Evolutionary conservation across 2,329 filamentous ascomycete species (phyloP).

Genomic region (Pseudogymnoascus sp.): DNA sequence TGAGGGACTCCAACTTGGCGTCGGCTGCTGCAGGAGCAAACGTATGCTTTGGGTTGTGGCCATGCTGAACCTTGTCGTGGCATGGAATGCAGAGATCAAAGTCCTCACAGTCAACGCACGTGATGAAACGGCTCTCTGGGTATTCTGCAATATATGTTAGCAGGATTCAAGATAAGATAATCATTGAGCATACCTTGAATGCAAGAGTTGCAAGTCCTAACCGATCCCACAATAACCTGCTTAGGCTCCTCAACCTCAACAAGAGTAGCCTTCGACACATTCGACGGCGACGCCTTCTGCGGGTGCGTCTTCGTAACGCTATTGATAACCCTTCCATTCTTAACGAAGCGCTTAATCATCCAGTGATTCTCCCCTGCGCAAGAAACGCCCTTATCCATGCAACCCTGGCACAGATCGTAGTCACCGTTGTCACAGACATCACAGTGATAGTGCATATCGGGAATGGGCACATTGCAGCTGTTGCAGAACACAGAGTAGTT

Average conservation of each 20-base stretch:
- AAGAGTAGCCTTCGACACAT: conserved; percentile 23
- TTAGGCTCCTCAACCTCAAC: conserved; percentile 20
- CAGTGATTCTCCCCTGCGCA: conserved; percentile 79
- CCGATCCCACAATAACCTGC: conserved; percentile 19
- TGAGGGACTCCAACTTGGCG: conserved; percentile 51
- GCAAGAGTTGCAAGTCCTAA: conserved; percentile 57
- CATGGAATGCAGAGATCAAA: conserved; percentile 86
- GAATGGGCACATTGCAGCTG: conserved; percentile 70
- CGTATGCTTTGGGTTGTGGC: conserved; percentile 81
- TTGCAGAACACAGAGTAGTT: conserved; percentile 91
- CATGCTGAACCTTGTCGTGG: conserved; percentile 69
- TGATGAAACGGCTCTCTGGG: conserved; percentile 72
- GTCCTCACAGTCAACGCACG: conserved; percentile 78
- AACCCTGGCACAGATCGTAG: conserved; percentile 82
- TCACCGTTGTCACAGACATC: conserved; percentile 88
- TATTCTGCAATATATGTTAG: conserved; percentile 36
- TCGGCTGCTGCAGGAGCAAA: conserved; percentile 65
- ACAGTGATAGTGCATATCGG: conserved; percentile 87
- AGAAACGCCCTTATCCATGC: conserved; percentile 66
- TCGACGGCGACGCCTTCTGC: conserved; percentile 44
- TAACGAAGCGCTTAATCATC: conserved; percentile 85
- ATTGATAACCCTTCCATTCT: conserved; percentile 70
- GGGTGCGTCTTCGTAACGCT: conserved; percentile 78
- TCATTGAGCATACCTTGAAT: conserved; percentile 44
- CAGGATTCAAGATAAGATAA: conserved; percentile 14